Percentiles rank a stretch among this genome's conserved stretches.
Conservation (phyloP, 345 rosid species). For the Microcos paniculata region DNA sequence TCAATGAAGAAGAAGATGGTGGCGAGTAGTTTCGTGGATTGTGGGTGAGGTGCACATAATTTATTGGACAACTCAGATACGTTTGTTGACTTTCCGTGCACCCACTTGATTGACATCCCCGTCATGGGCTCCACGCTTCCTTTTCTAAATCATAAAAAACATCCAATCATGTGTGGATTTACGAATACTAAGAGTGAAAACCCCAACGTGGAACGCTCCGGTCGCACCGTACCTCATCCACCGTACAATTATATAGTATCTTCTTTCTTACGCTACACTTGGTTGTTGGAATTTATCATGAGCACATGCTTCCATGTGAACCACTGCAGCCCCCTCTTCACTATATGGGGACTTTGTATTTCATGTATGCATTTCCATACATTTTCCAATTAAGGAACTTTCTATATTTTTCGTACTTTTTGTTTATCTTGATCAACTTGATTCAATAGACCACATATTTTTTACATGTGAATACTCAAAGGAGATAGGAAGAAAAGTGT, state of each 20-base stretch:
- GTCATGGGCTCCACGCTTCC: background rate
- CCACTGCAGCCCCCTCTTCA: background rate
- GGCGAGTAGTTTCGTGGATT: conserved; percentile 16
- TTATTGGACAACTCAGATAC: conserved; percentile 32
- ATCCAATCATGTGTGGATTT: background rate
- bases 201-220: conserved; percentile 13
- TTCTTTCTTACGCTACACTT: background rate
- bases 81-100: conserved; percentile 44
- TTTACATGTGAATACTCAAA: too few relatives aligned
- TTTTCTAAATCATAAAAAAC: background rate
- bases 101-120: background rate
- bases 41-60: background rate
- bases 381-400: background rate
- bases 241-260: conserved; percentile 24
- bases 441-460: too few relatives aligned
- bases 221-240: conserved; percentile 22
- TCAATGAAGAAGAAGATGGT: conserved; percentile 20
- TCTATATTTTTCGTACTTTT: background rate
- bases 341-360: background rate
- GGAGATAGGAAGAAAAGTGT: too few relatives aligned
- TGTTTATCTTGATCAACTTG: too few relatives aligned
- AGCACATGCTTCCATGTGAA: conserved; percentile 3
- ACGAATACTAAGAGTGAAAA: background rate
- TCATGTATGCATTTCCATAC: background rate
- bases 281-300: background rate